phyloP scores from a whole-genome alignment of 441 rosid genomes.

The Kokia cookei region DNA sequence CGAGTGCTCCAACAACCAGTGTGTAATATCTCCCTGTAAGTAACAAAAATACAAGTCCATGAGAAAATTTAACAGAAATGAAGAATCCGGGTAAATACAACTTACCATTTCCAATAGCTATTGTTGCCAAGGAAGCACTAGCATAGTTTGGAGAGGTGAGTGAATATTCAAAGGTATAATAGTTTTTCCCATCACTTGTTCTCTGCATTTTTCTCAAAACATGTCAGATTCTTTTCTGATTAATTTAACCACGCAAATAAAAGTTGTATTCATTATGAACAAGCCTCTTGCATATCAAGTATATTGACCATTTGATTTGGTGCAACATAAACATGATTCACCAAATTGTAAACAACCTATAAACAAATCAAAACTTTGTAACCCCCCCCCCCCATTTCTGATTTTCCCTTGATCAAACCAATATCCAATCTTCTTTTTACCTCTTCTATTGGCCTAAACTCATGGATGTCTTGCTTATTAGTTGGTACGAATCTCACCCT shows the following conservation, averaged over 20 bases:
- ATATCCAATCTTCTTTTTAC: slow-evolving; percentile 12
- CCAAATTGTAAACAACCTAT: slow-evolving; percentile 59
- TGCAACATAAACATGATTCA: slow-evolving; percentile 56
- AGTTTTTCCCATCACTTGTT: slow-evolving; percentile 60
- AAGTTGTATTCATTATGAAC: background rate
- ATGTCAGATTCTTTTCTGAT: background rate
- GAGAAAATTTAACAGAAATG: background rate
- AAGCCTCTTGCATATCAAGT: slow-evolving; percentile 56
- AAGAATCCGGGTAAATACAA: background rate
- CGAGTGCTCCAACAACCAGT: slow-evolving; percentile 75
- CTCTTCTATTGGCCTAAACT: slow-evolving; percentile 75
- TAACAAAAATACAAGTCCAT: background rate
- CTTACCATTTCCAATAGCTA: slow-evolving; percentile 71
- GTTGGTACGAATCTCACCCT: slow-evolving; percentile 90
- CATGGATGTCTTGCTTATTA: slow-evolving; percentile 54
- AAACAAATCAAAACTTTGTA: slow-evolving; percentile 4
- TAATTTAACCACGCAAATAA: background rate
- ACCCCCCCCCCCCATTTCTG: background rate
- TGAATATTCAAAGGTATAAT: slow-evolving; percentile 73
- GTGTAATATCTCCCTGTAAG: slow-evolving; percentile 74
- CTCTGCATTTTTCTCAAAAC: slow-evolving; percentile 39
- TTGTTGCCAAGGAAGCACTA: slow-evolving; percentile 62
- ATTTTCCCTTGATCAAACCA: background rate
- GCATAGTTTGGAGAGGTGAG: slow-evolving; percentile 65
- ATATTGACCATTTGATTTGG: slow-evolving; percentile 64